These are phyloP conservation scores for Rosa chinensis DNA, from an alignment of 306 rosid genomes.

Conservation along the genomic window DNA sequence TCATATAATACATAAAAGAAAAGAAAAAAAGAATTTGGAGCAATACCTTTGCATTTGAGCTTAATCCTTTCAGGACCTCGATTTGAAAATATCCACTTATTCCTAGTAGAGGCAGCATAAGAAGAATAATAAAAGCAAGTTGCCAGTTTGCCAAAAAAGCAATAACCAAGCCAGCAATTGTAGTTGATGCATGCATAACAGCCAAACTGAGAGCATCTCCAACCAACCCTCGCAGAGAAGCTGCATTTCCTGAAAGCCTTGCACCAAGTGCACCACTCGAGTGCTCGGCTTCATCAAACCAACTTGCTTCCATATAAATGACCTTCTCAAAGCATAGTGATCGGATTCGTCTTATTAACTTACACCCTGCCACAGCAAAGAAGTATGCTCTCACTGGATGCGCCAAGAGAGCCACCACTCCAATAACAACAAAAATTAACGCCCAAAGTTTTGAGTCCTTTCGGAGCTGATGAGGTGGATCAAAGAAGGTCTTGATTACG, in stretches of 20 bases:
- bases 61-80: constrained; percentile 55
- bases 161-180: constrained; percentile 57
- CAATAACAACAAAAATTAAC: constrained; percentile 41
- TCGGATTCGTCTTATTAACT: constrained; percentile 58
- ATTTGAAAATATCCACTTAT: constrained; percentile 56
- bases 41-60: constrained; percentile 68
- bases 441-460: constrained; percentile 74
- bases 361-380: constrained; percentile 67
- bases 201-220: constrained; percentile 72
- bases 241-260: constrained; percentile 71
- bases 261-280: constrained; percentile 80
- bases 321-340: constrained; percentile 64
- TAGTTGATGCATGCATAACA: constrained; percentile 54
- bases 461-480: constrained; percentile 51
- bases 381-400: constrained; percentile 51
- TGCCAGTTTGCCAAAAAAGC: constrained; percentile 68
- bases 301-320: constrained; percentile 71
- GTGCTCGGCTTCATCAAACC: constrained; percentile 72
- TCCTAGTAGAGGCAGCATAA: constrained; percentile 55
- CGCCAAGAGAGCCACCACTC: constrained; percentile 36
- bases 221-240: constrained; percentile 55
- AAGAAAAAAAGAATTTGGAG: neutral
- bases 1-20: neutral
- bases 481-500: constrained; percentile 53
- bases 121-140: constrained; percentile 60